phyloP scores from a whole-genome alignment of 108 stramenopile species.

The Fragilaria radians region DNA sequence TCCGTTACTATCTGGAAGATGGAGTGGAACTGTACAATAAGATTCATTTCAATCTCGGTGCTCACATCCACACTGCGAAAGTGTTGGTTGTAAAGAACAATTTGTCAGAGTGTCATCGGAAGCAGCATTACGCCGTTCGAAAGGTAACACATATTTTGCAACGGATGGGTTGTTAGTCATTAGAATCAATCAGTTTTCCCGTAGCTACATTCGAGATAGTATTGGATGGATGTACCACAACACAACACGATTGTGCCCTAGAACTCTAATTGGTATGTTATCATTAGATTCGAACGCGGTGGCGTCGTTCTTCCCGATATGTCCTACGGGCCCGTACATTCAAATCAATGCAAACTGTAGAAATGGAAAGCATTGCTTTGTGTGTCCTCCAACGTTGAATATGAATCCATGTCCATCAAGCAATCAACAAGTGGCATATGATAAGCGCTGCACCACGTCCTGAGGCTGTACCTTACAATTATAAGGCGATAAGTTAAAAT shows the following conservation, averaged over 20 bases:
- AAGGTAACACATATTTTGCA: constrained; percentile 11
- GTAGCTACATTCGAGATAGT: neutral
- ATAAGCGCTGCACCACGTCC: neutral
- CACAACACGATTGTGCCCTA: neutral
- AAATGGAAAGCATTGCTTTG: neutral
- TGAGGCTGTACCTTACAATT: neutral
- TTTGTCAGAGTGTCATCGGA: neutral
- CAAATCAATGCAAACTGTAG: neutral
- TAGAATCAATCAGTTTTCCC: neutral
- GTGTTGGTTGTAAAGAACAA: neutral
- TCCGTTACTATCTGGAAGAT: constrained; percentile 46
- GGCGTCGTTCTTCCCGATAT: neutral
- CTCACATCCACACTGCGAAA: constrained; percentile 32
- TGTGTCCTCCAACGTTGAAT: neutral
- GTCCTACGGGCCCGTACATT: neutral
- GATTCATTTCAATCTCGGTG: constrained; percentile 37
- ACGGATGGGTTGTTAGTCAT: constrained; percentile 6
- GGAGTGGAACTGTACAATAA: constrained; percentile 41
- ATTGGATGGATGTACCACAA: neutral
- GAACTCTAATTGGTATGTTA: neutral
- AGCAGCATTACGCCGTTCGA: constrained; percentile 3
- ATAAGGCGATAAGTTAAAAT: too few relatives aligned
- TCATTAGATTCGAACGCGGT: constrained; percentile 12
- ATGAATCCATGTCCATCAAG: neutral
- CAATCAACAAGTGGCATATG: constrained; percentile 1